These are phyloP conservation scores for Clohesyomyces aquaticus DNA, from an alignment of 495 filamentous ascomycete species.

Conservation along the genomic window DNA sequence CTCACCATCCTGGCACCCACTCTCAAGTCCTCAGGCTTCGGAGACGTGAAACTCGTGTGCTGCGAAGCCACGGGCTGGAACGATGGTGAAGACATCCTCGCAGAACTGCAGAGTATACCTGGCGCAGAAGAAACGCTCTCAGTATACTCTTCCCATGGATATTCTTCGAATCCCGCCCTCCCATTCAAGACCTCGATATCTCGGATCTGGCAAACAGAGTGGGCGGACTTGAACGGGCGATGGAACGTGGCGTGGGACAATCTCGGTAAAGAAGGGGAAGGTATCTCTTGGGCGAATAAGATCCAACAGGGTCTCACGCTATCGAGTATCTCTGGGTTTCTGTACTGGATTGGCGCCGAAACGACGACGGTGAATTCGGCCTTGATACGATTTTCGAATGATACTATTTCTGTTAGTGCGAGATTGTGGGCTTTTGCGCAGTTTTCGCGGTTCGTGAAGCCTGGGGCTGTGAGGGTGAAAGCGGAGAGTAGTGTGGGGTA, in stretches of 20 bases:
- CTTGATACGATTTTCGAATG: constrained; percentile 47
- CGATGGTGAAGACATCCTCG: constrained; percentile 44
- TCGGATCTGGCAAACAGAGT: constrained; percentile 58
- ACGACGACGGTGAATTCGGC: constrained; percentile 29
- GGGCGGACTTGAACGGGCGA: constrained; percentile 53
- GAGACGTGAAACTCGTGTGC: constrained; percentile 50
- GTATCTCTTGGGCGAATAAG: constrained; percentile 59
- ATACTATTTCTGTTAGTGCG: constrained; percentile 51
- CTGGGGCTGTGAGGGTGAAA: constrained; percentile 52
- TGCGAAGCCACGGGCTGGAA: constrained; percentile 60
- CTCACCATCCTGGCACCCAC: constrained; percentile 53
- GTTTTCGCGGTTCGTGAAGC: constrained; percentile 52
- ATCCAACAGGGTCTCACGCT: constrained; percentile 53
- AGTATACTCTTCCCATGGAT: constrained; percentile 56
- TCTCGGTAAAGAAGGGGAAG: constrained; percentile 54
- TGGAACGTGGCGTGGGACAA: constrained; percentile 57
- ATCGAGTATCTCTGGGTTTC: constrained; percentile 53
- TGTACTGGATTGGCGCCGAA: constrained; percentile 58
- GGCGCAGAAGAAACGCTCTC: constrained; percentile 50
- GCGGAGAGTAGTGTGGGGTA: constrained; percentile 44
- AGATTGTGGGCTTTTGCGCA: constrained; percentile 59
- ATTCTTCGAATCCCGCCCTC: constrained; percentile 49
- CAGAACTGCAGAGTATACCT: constrained; percentile 47
- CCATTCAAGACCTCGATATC: constrained; percentile 48
- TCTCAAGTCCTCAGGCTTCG: constrained; percentile 46